Base-by-base conservation (phyloP, 768 basidiomycete species). In the Tephrocybe rancida region DNA sequence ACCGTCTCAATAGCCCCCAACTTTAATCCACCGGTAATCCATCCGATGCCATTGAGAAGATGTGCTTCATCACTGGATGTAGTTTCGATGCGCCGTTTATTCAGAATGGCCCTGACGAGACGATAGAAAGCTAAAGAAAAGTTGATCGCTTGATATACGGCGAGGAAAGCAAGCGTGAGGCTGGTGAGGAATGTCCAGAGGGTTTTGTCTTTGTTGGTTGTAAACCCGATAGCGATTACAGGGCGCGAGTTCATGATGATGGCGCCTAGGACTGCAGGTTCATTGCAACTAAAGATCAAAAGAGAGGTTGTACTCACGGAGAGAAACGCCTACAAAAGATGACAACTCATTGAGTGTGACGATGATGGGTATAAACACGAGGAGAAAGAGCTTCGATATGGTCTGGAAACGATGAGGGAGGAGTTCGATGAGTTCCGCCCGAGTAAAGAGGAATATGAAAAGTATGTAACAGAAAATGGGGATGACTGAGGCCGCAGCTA, bases 1-100 rank as follows among this genome's bases (percentile, higher is more conserved):
- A 83, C 65, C 5, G 80, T 82, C 67, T 92, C 90, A 43, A 85
- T 64, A 3, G 81, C 81, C 9, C 87, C 87, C 22, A 91, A 62
- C 61, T 83, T 80, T 50, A 87, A 63, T 3, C 82, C 87, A 0
- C 63, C 70, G n/a, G 78, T 70, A 41, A 90, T 74, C 88, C 88
- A 92, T 16, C 74, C 81, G 9, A 82, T 78, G 9, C 90, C 90
- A 52, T 75, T 79, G 58, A 85, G 71, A 18, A 81, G 66, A 64
- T 84, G 79, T 0, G 70, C 66, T 48, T 77, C 71, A 52, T 81
- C 77, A 41, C 71, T 70, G 10, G 69, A 68, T 6, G 73, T 62
- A 1, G 67, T 65, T 54, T 87, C 83, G 46, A 86, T 80, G 6
- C 70, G 69, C 16, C 80, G 79, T 62, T 83, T 80, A 48, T 80